Conservation (phyloP, 73 alveolate genomes). For the Stentor roeselii region DNA sequence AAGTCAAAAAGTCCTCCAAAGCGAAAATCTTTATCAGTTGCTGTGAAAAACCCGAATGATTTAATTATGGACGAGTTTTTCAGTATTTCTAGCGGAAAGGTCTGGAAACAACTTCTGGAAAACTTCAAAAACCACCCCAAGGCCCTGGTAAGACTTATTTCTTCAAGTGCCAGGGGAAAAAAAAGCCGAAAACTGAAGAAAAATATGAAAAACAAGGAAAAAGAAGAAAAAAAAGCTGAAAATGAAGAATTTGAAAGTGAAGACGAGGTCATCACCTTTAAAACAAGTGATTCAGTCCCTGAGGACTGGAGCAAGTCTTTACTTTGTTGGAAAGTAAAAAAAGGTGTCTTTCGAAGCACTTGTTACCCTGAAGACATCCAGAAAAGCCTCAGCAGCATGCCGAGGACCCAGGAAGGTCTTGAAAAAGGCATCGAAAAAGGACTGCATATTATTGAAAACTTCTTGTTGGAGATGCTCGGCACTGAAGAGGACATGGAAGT, state of each 20-base stretch:
- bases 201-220: not conserved
- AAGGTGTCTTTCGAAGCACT: not conserved
- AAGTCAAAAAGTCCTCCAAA: not conserved
- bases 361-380: too few species aligned
- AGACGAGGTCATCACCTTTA: not conserved
- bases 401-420: not conserved
- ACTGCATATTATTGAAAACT: not conserved
- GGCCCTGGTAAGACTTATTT: not conserved
- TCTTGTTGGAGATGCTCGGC: not conserved
- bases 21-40: not conserved
- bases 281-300: not conserved
- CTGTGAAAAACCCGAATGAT: not conserved
- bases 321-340: not conserved
- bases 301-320: not conserved
- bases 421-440: not conserved
- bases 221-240: not conserved
- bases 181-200: not conserved
- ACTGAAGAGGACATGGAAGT: not conserved
- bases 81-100: not conserved
- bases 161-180: not conserved
- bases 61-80: not conserved
- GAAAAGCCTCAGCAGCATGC: not conserved
- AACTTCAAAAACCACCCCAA: not conserved
- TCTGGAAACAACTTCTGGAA: not conserved
- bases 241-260: not conserved